These are phyloP conservation scores for Rhamnella rubrinervis DNA, from an alignment of 331 rosid genomes.

Conservation along the genomic window DNA sequence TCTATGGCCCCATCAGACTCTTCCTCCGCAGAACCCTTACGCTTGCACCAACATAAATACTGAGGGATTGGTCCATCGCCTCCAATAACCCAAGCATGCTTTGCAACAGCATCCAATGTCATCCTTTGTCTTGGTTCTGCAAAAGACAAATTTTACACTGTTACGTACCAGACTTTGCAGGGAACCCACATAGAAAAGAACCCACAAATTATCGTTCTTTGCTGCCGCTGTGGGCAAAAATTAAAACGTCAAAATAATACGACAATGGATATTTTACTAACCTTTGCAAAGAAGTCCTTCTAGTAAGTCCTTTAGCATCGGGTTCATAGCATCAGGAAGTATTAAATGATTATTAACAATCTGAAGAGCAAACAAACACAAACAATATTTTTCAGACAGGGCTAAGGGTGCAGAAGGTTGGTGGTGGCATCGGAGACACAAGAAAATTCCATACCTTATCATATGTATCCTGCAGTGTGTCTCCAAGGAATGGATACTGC, in stretches of 20 bases:
- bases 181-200: neutral
- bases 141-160: slow-evolving; percentile 5
- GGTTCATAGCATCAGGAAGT: slow-evolving; percentile 69
- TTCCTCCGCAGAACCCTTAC: slow-evolving; percentile 37
- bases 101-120: slow-evolving; percentile 62
- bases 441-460: slow-evolving; percentile 56
- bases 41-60: slow-evolving; percentile 82
- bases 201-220: neutral
- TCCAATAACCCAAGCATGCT: slow-evolving; percentile 74
- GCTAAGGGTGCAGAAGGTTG: slow-evolving; percentile 4
- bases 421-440: neutral
- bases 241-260: neutral
- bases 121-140: slow-evolving; percentile 73
- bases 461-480: slow-evolving; percentile 87
- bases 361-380: slow-evolving; percentile 39
- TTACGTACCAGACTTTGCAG: neutral
- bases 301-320: slow-evolving; percentile 55
- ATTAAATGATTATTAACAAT: slow-evolving; percentile 72
- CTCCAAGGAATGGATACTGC: slow-evolving; percentile 85
- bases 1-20: slow-evolving; percentile 39
- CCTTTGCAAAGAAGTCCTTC: slow-evolving; percentile 97
- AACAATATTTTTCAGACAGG: neutral
- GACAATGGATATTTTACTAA: slow-evolving; percentile 14
- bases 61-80: slow-evolving; percentile 69
- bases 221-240: neutral